Evolutionary conservation across 2,329 filamentous ascomycete species (phyloP), one percentile per base, ranked within the genome.

Genomic region (Fusarium multiceps): DNA sequence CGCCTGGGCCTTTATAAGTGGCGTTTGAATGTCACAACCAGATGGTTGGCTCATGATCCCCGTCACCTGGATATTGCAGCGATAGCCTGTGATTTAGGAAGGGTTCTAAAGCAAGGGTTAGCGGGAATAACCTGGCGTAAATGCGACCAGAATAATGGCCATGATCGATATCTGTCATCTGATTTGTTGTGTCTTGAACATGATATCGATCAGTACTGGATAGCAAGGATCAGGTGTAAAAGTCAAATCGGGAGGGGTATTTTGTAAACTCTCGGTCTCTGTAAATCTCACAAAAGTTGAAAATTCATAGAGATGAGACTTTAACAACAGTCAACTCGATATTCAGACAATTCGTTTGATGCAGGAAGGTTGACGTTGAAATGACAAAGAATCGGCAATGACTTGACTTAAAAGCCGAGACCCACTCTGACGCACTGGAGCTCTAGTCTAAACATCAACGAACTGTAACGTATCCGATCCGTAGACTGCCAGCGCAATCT

Each of bases 391-490:
- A 61, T 37, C 28, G 23, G 23, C 30, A 46, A 32, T 43, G 40
- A 50, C 46, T 46, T 61, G 20, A 42, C n/a, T 20, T 49, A 45
- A 57, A 46, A 63, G 43, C 46, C 53, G 41, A 46, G 72, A 72
- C 72, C 72, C 72, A 71, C 72, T 74, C 71, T 75, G 72, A 74
- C 68, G 71, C 72, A 74, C 59, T 69, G 58, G 37, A 68, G 59
- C 59, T 60, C 50, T 41, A 59, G 59, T 60, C 50, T 42, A 64
- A 64, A 71, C 50, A 59, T 58, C 56, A 68, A 64, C 66, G 53
- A 55, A 65, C 61, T 51, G 32, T 51, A 51, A 25, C 23, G 34
- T 37, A 37, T 37, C 34, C 34, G 34, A 37, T 37, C 34, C 34
- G 34, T 27, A 46, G 18, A 37, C 18, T 53, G 53, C 30, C 58